A percentile compares a stretch with the other conserved stretches of the same genome.
phyloP scores from a whole-genome alignment of 257 asterid species.

The Forsythia viridissima region DNA sequence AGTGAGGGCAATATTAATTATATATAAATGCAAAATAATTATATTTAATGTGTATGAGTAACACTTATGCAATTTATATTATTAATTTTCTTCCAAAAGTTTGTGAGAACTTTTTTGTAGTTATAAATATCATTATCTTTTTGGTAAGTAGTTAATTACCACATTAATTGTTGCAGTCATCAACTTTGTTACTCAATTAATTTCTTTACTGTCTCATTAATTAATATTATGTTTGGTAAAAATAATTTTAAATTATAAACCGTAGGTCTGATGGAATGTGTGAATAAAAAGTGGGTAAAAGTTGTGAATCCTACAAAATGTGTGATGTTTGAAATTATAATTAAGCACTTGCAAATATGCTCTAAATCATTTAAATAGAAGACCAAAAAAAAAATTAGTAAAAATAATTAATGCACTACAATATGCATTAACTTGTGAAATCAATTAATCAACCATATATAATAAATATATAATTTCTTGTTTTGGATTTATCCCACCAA shows the following conservation, averaged over 20 bases:
- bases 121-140: background rate
- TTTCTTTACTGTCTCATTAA: too few relatives aligned
- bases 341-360: too few relatives aligned
- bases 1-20: too few relatives aligned
- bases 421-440: background rate
- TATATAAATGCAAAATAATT: too few relatives aligned
- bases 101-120: background rate
- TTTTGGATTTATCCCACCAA: conserved; percentile 16
- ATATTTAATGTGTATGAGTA: background rate
- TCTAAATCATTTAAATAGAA: background rate
- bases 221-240: too few relatives aligned
- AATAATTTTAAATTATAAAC: too few relatives aligned
- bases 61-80: background rate
- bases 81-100: background rate
- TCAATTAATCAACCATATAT: background rate
- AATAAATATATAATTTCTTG: conserved; percentile 4
- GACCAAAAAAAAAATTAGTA: background rate
- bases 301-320: too few relatives aligned
- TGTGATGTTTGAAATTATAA: too few relatives aligned
- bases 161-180: background rate
- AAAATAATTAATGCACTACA: background rate
- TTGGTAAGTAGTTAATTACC: background rate
- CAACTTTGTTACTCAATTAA: background rate
- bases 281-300: too few relatives aligned
- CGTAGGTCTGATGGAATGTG: too few relatives aligned